Percentiles rank a stretch among this genome's conserved stretches.
These are phyloP conservation scores for Triglochin maritima DNA, from an alignment of 106 monocot species.

Conservation along the genomic window DNA sequence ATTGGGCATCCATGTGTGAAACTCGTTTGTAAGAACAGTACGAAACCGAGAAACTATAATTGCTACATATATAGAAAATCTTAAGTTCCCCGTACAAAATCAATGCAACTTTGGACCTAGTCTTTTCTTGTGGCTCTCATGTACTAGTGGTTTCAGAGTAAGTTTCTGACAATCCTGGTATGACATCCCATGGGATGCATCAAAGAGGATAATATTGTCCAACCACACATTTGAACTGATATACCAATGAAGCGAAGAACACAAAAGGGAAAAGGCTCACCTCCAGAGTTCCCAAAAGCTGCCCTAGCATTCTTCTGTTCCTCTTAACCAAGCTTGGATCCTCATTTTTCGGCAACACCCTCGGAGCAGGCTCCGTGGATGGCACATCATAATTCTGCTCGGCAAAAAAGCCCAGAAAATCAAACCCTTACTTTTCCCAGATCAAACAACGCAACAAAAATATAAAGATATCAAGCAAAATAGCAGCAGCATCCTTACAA, in stretches of 20 bases:
- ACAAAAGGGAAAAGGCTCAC: slow-evolving; percentile 22
- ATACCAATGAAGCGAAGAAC: neutral
- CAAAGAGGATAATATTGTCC: neutral
- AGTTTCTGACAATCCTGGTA: no score
- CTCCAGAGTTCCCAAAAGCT: slow-evolving; percentile 91
- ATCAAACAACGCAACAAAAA: slow-evolving; percentile 2
- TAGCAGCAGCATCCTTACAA: slow-evolving; percentile 14
- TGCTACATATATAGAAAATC: no score
- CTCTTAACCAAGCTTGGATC: slow-evolving; percentile 79
- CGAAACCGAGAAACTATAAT: no score
- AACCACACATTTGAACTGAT: neutral
- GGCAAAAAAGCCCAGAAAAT: neutral
- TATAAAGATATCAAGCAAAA: neutral
- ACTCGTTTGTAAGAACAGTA: no score
- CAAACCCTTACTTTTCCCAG: no score
- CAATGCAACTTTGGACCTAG: no score
- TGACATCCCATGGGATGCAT: no score
- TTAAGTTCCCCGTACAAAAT: no score
- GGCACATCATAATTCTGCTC: slow-evolving; percentile 60
- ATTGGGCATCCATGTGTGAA: no score
- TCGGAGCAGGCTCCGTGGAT: slow-evolving; percentile 48
- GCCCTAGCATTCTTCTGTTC: slow-evolving; percentile 89
- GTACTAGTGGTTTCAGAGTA: no score
- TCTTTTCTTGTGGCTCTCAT: no score
- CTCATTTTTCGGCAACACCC: slow-evolving; percentile 62